Conservation (phyloP, 345 rosid genomes). For the Acer negundo region DNA sequence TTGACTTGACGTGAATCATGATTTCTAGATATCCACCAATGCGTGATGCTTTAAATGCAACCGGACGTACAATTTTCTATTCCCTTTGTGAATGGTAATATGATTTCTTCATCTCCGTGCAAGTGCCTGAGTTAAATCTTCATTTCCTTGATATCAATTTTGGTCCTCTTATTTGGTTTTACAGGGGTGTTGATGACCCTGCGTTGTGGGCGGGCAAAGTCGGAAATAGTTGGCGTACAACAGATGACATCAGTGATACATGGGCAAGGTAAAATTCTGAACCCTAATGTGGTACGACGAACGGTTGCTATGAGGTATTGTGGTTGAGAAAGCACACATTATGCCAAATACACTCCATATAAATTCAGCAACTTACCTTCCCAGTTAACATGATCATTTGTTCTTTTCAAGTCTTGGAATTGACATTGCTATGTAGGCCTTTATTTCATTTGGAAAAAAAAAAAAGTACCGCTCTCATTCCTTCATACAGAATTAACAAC, state of each 20-base stretch:
- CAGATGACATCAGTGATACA: conserved; percentile 88
- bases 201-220: conserved; percentile 91
- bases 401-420: not conserved
- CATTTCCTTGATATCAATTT: conserved; percentile 7
- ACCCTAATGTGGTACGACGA: not conserved
- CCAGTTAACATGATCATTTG: not conserved
- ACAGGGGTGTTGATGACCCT: conserved; percentile 92
- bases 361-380: not conserved
- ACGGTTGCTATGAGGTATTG: not conserved
- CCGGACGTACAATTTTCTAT: conserved; percentile 73
- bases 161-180: conserved; percentile 23
- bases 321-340: not conserved
- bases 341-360: not conserved
- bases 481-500: not conserved
- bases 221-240: conserved; percentile 99
- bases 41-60: conserved; percentile 81
- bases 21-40: conserved; percentile 88
- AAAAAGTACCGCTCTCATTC: not conserved
- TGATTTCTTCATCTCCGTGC: not conserved
- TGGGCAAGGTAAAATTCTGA: conserved; percentile 81
- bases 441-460: not conserved
- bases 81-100: conserved; percentile 94
- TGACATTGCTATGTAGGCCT: not conserved
- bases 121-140: not conserved
- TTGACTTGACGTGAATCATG: conserved; percentile 19